Evolutionary conservation across 1,284 basidiomycete species (phyloP).

Genomic region (Ustilago trichophora): DNA sequence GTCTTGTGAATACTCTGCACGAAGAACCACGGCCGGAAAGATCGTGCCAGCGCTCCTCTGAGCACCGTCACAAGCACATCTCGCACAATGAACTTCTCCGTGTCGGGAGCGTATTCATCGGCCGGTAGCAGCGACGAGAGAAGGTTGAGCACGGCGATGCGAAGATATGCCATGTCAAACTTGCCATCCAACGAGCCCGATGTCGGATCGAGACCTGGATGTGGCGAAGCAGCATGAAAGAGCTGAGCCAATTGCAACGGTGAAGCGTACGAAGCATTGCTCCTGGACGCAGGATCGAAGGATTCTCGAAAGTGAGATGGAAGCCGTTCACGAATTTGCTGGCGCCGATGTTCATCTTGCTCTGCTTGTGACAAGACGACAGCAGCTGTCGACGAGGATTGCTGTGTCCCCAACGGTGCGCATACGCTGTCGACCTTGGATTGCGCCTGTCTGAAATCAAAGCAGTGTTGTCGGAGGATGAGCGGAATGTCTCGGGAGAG

Average conservation of each 20-base stretch:
- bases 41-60: slow-evolving; percentile 30
- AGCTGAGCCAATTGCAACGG: slow-evolving; percentile 27
- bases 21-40: slow-evolving; percentile 45
- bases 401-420: slow-evolving; percentile 21
- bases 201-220: slow-evolving; percentile 32
- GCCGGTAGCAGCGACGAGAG: slow-evolving; percentile 38
- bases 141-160: slow-evolving; percentile 27
- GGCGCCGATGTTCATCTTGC: slow-evolving; percentile 6
- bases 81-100: slow-evolving; percentile 44
- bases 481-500: slow-evolving; percentile 41
- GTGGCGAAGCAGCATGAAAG: slow-evolving; percentile 20
- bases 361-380: slow-evolving; percentile 1
- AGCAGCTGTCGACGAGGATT: neutral
- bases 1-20: slow-evolving; percentile 45
- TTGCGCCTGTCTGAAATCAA: slow-evolving; percentile 28
- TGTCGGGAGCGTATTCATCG: slow-evolving; percentile 42
- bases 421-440: slow-evolving; percentile 21
- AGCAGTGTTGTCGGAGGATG: slow-evolving; percentile 37
- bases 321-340: slow-evolving; percentile 12
- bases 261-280: neutral
- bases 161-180: slow-evolving; percentile 33
- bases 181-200: slow-evolving; percentile 31
- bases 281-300: neutral
- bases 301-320: neutral
- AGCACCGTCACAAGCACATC: slow-evolving; percentile 46